These are phyloP conservation scores for Hypoxylon cercidicola DNA, from an alignment of 495 filamentous ascomycete genomes.

Conservation along the genomic window DNA sequence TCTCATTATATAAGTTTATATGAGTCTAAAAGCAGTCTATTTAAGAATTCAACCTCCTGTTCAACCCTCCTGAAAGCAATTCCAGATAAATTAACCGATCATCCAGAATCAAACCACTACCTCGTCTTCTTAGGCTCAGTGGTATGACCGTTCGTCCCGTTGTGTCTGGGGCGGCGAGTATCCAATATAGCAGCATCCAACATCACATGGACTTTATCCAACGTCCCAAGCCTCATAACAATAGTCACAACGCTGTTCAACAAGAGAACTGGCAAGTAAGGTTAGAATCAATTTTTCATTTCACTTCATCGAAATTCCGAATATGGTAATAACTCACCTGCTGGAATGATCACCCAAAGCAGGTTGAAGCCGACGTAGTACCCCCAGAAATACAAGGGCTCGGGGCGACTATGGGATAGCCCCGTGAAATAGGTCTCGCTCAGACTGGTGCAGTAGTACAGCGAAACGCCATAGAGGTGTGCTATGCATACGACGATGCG, in stretches of 20 bases:
- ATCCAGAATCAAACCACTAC: slow-evolving; percentile 1
- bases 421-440: slow-evolving; percentile 70
- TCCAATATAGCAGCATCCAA: too few species aligned
- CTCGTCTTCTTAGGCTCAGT: slow-evolving; percentile 42
- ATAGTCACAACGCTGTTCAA: slow-evolving; percentile 60
- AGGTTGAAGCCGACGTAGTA: slow-evolving; percentile 90
- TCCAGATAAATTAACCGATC: not conserved
- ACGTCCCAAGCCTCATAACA: slow-evolving; percentile 56
- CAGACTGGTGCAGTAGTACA: slow-evolving; percentile 86
- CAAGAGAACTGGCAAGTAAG: slow-evolving; percentile 59
- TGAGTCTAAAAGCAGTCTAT: not conserved
- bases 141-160: not conserved
- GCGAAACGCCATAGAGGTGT: slow-evolving; percentile 85
- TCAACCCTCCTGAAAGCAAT: not conserved
- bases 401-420: slow-evolving; percentile 75
- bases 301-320: not conserved
- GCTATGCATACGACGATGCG: slow-evolving; percentile 78
- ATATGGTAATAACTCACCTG: slow-evolving; percentile 39
- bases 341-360: slow-evolving; percentile 85
- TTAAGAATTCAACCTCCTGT: not conserved
- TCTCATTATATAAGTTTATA: too few species aligned
- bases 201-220: slow-evolving; percentile 50
- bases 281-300: slow-evolving; percentile 1
- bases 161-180: slow-evolving; percentile 34
- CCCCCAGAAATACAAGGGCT: slow-evolving; percentile 84